These are phyloP conservation scores for Fraxinus anomala DNA, from an alignment of 257 asterid species.

Conservation along the genomic window DNA sequence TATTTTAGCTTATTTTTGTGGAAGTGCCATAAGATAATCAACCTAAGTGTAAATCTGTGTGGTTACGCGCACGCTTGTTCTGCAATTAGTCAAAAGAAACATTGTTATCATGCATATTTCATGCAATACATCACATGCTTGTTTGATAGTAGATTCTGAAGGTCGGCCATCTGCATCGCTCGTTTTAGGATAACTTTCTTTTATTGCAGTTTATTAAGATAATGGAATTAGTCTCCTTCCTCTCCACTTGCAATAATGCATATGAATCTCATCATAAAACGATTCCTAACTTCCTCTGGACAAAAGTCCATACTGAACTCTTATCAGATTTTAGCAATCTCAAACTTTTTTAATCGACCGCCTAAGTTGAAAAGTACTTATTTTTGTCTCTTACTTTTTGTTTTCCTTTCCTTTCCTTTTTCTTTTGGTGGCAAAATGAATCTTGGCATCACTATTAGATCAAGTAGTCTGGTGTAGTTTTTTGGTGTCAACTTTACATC, in stretches of 20 bases:
- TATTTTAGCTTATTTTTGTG: no score
- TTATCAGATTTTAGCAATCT: conserved; percentile 3
- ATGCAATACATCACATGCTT: neutral
- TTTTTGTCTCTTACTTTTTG: conserved; percentile 10
- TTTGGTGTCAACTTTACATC: conserved; percentile 19
- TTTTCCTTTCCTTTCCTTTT: neutral
- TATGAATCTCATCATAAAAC: conserved; percentile 23
- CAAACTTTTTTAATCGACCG: conserved; percentile 8
- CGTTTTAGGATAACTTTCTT: conserved; percentile 22
- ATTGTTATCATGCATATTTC: neutral
- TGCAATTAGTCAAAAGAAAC: neutral
- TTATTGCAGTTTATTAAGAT: conserved; percentile 11
- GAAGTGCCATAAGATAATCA: neutral
- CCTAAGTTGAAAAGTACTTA: conserved; percentile 24
- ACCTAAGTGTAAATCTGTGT: neutral
- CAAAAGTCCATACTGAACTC: conserved; percentile 35
- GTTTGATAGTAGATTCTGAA: neutral
- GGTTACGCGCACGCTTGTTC: neutral
- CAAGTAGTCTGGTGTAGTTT: neutral
- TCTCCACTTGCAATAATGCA: conserved; percentile 28
- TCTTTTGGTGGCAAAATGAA: conserved; percentile 7
- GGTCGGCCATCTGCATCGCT: conserved; percentile 8
- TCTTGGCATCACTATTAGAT: conserved; percentile 25
- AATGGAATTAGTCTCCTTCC: conserved; percentile 28
- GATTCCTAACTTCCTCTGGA: conserved; percentile 30